A percentile compares a stretch with the other conserved stretches of the same genome.
Conservation (phyloP, 2,329 filamentous ascomycete genomes). For the Colletotrichum destructivum region DNA sequence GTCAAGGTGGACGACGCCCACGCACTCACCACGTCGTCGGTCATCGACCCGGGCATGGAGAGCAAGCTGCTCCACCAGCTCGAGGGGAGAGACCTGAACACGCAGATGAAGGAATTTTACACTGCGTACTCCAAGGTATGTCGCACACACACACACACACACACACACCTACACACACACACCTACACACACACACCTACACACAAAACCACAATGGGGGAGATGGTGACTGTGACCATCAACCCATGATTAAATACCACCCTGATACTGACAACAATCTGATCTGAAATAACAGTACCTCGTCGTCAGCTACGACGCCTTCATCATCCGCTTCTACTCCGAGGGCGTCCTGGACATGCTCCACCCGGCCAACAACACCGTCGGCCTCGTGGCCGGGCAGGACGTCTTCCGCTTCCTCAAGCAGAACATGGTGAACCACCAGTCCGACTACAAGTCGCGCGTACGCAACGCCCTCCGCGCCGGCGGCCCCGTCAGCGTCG, state of each 20-base stretch:
- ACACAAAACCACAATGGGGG: too few relatives aligned
- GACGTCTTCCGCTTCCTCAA: constrained; percentile 48
- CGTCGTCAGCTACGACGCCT: constrained; percentile 45
- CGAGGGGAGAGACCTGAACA: constrained; percentile 46
- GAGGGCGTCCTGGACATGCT: constrained; percentile 46
- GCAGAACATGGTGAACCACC: constrained; percentile 46
- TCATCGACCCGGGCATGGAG: constrained; percentile 46
- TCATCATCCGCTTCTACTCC: constrained; percentile 47
- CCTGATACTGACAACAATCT: neutral
- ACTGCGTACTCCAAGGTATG: constrained; percentile 48
- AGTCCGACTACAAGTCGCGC: constrained; percentile 46
- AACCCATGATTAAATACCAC: too few relatives aligned
- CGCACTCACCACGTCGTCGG: neutral
- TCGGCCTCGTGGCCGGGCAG: constrained; percentile 44
- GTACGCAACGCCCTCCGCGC: constrained; percentile 43
- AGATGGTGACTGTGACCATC: too few relatives aligned
- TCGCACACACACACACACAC: too few relatives aligned
- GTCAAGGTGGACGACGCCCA: neutral
- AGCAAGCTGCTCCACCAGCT: constrained; percentile 45
- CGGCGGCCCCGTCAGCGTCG: constrained; percentile 51
- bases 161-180: too few relatives aligned
- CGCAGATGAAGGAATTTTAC: constrained; percentile 49
- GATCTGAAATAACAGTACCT: constrained; percentile 39
- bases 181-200: too few relatives aligned
- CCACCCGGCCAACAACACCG: constrained; percentile 46